Evolutionary conservation across 2,329 filamentous ascomycete genomes (phyloP), one percentile per base, ranked within the genome.

Genomic region (Sclerotiophoma versabilis): DNA sequence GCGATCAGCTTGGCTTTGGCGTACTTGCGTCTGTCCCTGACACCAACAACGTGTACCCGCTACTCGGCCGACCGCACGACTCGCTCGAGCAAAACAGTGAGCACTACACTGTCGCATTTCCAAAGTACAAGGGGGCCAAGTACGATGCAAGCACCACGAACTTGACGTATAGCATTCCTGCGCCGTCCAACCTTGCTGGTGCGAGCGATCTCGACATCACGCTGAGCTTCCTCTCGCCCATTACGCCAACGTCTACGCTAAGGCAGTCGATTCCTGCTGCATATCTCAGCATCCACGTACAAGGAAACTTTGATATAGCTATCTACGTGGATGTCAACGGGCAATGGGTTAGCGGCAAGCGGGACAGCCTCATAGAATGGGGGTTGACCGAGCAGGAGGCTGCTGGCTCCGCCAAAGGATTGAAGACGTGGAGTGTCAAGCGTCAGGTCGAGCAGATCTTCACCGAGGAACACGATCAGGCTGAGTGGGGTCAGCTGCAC

Each of bases 401-500:
- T 37, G 74, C 77, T 3, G 72, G 77, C 64, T 52, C 62, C 11
- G 44, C 61, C 26, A 54, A 72, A 42, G 68, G 71, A 9, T 73
- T 90, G 54, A 89, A 90, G 76, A 87, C 86, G 1, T 91, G 87
- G 87, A 84, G 80, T 56, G 79, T 91, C 25, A 80, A 81, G 50
- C 81, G 87, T 32, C 77, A 77, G 53, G 71, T 80, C 6, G 84
- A 93, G 73, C 80, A 88, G 70, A 79, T 90, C n/a, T 84, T 95
- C 48, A 90, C 88, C 0, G 92, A 96, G 73, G 67, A 83, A 49
- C 76, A 76, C 36, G 92, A 96, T 65, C 87, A 88, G 36, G 84
- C 89, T 1, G 91, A 96, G 83, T 96, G 92, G 92, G 92, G 92
- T 4, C 88, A 86, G 23, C 74, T 96, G 52, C 84, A 91, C 73